These are phyloP conservation scores for Yamadazyma membranifaciens DNA, from an alignment of 1,139 yeast genomes.

Conservation along the genomic window DNA sequence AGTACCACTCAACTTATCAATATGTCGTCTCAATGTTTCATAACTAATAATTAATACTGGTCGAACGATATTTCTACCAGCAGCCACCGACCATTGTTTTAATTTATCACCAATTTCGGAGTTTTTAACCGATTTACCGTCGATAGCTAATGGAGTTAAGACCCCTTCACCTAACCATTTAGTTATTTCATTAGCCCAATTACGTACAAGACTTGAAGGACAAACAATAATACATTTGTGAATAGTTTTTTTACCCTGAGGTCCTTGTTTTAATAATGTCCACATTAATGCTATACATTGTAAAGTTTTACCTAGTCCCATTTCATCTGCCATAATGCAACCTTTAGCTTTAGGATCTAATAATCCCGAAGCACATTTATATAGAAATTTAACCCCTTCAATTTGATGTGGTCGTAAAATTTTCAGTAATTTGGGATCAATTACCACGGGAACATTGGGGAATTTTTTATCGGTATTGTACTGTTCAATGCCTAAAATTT, in stretches of 20 bases:
- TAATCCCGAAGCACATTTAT: constrained; percentile 87
- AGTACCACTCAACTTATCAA: constrained; percentile 69
- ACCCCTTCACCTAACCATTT: constrained; percentile 97
- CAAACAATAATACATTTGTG: constrained; percentile 92
- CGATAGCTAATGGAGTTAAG: constrained; percentile 84
- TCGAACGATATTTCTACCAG: constrained; percentile 84
- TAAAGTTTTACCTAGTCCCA: constrained; percentile 96
- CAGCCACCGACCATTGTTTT: constrained; percentile 84
- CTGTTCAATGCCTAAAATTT: constrained; percentile 70
- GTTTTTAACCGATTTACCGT: constrained; percentile 76
- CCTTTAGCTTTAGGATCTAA: constrained; percentile 88
- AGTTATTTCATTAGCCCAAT: constrained; percentile 96
- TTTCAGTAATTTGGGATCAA: constrained; percentile 84
- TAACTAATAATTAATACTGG: constrained; percentile 96
- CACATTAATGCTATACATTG: constrained; percentile 93
- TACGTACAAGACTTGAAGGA: constrained; percentile 90
- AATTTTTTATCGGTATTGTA: constrained; percentile 52
- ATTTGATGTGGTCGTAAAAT: constrained; percentile 94
- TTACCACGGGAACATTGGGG: constrained; percentile 92
- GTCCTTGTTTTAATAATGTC: constrained; percentile 89
- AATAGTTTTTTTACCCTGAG: constrained; percentile 81
- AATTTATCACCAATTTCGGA: constrained; percentile 69
- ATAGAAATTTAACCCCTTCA: constrained; percentile 90
- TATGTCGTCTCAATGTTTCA: constrained; percentile 88
- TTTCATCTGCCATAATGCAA: constrained; percentile 99